phyloP scores from a whole-genome alignment of 352 stramenopile genomes.

The Phytophthora nicotianae region DNA sequence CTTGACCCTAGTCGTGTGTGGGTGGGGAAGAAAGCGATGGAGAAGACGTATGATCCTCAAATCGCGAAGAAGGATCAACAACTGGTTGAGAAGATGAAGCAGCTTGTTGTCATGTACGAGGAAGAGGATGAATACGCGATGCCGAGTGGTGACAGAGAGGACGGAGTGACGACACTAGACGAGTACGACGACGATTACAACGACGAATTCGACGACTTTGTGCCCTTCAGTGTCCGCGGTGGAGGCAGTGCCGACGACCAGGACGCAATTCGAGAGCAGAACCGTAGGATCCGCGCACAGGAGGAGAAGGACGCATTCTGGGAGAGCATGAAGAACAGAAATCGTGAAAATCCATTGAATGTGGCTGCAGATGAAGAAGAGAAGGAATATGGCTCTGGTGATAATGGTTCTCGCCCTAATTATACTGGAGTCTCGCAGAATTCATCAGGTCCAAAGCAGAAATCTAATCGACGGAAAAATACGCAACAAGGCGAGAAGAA shows the following conservation, averaged over 20 bases:
- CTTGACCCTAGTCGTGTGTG: conserved; percentile 56
- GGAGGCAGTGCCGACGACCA: conserved; percentile 48
- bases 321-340: conserved; percentile 73
- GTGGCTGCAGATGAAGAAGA: conserved; percentile 30
- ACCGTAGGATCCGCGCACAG: conserved; percentile 52
- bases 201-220: conserved; percentile 86
- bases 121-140: conserved; percentile 46
- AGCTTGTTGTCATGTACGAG: conserved; percentile 57
- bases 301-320: conserved; percentile 74
- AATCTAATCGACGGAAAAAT: conserved; percentile 35
- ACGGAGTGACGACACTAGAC: conserved; percentile 38
- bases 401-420: conserved; percentile 8
- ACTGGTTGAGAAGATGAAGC: conserved; percentile 59
- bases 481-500: conserved; percentile 35
- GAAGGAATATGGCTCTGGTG: conserved; percentile 13
- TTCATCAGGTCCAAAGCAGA: conserved; percentile 17
- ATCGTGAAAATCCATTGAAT: conserved; percentile 35
- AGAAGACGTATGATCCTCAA: conserved; percentile 68
- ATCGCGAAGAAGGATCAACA: conserved; percentile 50
- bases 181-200: conserved; percentile 89
- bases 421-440: conserved; percentile 3
- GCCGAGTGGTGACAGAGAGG: conserved; percentile 17
- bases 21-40: conserved; percentile 67
- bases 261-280: conserved; percentile 59
- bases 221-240: conserved; percentile 62